Conservation (phyloP, 805 yeast species). For the Myxozyma mucilagina region DNA sequence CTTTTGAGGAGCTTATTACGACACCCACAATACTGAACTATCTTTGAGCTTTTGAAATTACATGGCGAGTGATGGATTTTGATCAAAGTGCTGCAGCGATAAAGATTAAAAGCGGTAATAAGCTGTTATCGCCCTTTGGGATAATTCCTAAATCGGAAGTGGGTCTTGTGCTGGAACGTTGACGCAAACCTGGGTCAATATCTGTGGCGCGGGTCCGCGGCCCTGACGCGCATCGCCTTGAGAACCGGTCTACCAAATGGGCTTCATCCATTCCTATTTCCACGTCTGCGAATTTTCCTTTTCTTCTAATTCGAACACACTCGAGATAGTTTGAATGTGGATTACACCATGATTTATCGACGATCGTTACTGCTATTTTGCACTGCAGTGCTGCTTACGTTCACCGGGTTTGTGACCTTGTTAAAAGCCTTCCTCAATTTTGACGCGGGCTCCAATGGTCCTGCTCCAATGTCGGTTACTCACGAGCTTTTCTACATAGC, state of each 20-base stretch:
- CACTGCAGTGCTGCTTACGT: constrained; percentile 11
- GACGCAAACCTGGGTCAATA: not conserved
- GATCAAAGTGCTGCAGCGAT: no score
- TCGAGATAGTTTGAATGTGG: not conserved
- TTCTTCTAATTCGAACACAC: not conserved
- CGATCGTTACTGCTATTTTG: constrained; percentile 11
- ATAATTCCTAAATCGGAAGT: not conserved
- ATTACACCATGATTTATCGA: constrained; percentile 16
- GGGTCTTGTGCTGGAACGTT: not conserved
- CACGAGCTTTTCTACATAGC: constrained; percentile 32
- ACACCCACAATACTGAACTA: no score
- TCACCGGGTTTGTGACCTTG: constrained; percentile 15
- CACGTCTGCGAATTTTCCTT: not conserved
- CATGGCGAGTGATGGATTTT: no score
- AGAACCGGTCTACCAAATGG: not conserved
- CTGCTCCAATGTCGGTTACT: constrained; percentile 25
- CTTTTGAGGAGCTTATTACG: no score
- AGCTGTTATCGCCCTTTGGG: no score
- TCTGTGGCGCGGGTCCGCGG: constrained; percentile 5
- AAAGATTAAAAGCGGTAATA: no score
- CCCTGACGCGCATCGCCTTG: not conserved
- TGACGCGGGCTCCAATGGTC: not conserved
- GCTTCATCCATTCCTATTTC: not conserved
- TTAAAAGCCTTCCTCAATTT: not conserved
- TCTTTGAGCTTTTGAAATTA: no score